phyloP scores from a whole-genome alignment of 352 stramenopile genomes.

The Pilasporangium apinafurcum region DNA sequence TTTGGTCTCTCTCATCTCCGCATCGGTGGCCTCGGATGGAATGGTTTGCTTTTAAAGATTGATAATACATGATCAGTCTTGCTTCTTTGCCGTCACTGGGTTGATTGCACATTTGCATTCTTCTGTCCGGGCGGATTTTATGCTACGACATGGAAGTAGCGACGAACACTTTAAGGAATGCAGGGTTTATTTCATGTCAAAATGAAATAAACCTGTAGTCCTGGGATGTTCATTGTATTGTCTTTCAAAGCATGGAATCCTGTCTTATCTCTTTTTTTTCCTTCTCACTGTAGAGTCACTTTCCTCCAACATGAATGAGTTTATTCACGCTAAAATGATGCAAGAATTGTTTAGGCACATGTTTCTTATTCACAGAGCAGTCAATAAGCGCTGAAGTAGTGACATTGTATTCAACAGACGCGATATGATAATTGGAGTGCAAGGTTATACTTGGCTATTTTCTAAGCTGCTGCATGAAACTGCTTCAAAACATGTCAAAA shows the following conservation, averaged over 20 bases:
- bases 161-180: constrained; percentile 3
- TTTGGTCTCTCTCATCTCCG: not conserved
- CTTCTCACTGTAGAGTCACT: not conserved
- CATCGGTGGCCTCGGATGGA: not conserved
- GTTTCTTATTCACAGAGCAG: too few species aligned
- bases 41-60: constrained; percentile 19
- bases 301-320: not conserved
- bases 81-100: constrained; percentile 82
- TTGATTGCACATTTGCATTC: constrained; percentile 82
- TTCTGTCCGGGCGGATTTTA: constrained; percentile 91
- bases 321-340: not conserved
- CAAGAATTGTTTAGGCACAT: not conserved
- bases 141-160: constrained; percentile 27
- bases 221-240: not conserved
- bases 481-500: constrained; percentile 81
- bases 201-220: not conserved
- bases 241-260: constrained; percentile 47
- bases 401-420: too few species aligned
- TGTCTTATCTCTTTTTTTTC: constrained; percentile 2
- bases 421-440: too few species aligned
- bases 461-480: not conserved
- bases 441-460: too few species aligned
- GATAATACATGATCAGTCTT: constrained; percentile 10
- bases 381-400: too few species aligned
- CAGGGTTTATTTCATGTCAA: not conserved